phyloP scores from a whole-genome alignment of 148 eudicot species.

The Simmondsia chinensis region DNA sequence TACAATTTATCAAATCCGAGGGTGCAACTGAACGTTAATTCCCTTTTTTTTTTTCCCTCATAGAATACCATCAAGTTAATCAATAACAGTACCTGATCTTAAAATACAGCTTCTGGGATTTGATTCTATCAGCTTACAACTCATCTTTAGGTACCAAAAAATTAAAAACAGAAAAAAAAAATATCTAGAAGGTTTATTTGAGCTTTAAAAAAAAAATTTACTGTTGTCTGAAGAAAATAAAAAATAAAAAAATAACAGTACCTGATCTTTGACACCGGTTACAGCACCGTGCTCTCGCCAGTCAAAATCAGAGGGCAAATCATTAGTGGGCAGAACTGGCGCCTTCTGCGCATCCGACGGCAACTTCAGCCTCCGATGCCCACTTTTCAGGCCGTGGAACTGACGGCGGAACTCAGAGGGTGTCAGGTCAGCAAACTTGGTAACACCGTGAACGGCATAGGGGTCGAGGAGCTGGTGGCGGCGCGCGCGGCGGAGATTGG shows the following conservation, averaged over 20 bases:
- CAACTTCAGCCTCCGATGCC: conserved; percentile 22
- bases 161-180: background rate
- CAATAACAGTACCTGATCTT: too few species aligned
- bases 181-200: too few species aligned
- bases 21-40: too few species aligned
- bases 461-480: conserved; percentile 77
- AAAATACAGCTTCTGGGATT: too few species aligned
- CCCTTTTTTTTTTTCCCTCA: too few species aligned
- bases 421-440: conserved; percentile 78
- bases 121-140: too few species aligned
- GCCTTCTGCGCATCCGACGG: conserved; percentile 65
- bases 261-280: conserved; percentile 72
- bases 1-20: too few species aligned
- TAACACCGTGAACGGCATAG: conserved; percentile 71
- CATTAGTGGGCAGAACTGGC: conserved; percentile 58
- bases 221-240: background rate
- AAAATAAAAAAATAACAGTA: background rate
- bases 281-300: conserved; percentile 91
- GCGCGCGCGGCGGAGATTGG: conserved; percentile 67
- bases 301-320: conserved; percentile 63
- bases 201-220: background rate
- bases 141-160: too few species aligned
- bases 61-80: too few species aligned
- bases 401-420: conserved; percentile 50
- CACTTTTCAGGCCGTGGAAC: conserved; percentile 43